Evolutionary conservation across 352 stramenopile species (phyloP).

Genomic region (Pseudoperonospora humuli): DNA sequence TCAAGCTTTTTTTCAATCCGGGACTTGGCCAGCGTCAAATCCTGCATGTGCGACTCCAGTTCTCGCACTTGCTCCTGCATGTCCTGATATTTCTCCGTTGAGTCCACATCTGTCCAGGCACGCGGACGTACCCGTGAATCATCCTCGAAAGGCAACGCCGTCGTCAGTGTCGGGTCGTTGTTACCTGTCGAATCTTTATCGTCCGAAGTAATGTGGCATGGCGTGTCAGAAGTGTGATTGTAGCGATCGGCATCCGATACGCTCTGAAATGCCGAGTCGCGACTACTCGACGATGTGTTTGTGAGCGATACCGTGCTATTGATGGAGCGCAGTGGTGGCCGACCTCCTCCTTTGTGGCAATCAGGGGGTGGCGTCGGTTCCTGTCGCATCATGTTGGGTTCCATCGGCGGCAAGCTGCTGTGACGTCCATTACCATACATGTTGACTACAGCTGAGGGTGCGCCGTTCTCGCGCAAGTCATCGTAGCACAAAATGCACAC

Average conservation of each 20-base stretch:
- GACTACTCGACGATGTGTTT: conserved; percentile 22
- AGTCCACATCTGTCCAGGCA: conserved; percentile 57
- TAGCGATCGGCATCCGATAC: conserved; percentile 22
- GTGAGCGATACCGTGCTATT: conserved; percentile 32
- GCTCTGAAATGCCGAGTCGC: conserved; percentile 25
- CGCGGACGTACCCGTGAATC: conserved; percentile 37
- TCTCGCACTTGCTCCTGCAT: conserved; percentile 70
- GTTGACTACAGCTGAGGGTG: conserved; percentile 70
- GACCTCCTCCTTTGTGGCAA: conserved; percentile 7
- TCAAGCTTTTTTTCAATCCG: conserved; percentile 47
- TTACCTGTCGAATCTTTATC: conserved; percentile 12
- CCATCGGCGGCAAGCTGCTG: conserved; percentile 24
- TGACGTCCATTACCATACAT: conserved; percentile 39
- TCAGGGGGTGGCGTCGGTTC: conserved; percentile 19
- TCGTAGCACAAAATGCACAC: conserved; percentile 80
- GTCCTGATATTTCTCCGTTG: conserved; percentile 37
- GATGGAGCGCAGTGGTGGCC: conserved; percentile 28
- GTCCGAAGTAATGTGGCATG: conserved; percentile 9
- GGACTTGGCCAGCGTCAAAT: conserved; percentile 52
- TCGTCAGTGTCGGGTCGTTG: conserved; percentile 13
- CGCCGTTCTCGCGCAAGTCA: conserved; percentile 63
- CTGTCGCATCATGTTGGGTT: conserved; percentile 23
- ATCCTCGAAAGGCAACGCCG: conserved; percentile 24
- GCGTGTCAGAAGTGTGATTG: conserved; percentile 13
- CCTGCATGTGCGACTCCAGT: conserved; percentile 54